Evolutionary conservation across 1,139 yeast species (phyloP), one percentile per base, ranked within the genome.

Genomic region (Eremothecium coryli): DNA sequence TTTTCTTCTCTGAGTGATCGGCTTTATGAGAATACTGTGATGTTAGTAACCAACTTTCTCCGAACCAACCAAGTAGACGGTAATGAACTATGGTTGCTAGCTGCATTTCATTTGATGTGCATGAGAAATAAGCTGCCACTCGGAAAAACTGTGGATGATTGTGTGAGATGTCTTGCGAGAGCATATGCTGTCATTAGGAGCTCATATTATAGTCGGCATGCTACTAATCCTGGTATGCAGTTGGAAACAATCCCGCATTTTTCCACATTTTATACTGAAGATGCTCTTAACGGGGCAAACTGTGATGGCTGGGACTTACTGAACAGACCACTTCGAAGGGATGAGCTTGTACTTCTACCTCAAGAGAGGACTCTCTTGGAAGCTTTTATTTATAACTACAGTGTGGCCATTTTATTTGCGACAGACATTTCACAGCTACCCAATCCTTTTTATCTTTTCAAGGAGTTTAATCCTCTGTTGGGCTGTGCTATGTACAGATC

Each of bases 361-460:
- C 43, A 42, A 17, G 65, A 60, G 30, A 48, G 60, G 29, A 56
- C 61, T 43, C 52, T 61, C 21, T 42, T 64, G 29, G 66, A 61
- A 28, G 61, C 66, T 33, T 61, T 64, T 40, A 46, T 65, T 2
- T 64, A 61, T 44, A 59, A 58, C 35, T 65, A 60, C 36, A 51
- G 64, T 8, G 54, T 58, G 4, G 46, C 55, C 1, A 35, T 61
- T 44, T 28, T 61, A 47, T 36, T 49, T 47, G 30, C 54, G 23
- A 38, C 50, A 1, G 58, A 56, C 20, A 39, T 57, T 28, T 37
- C 45, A 2, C 43, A 48, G 1, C 36, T 65, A 7, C 64, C 67
- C 2, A 54, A 61, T 26, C 71, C 70, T 1, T 62, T 52, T 36
- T 45, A 42, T 5, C 54, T 64, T 22, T 66, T 60, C 36, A 48